Evolutionary conservation across 352 stramenopile species (phyloP).

Genomic region (Phytophthora aleatoria): DNA sequence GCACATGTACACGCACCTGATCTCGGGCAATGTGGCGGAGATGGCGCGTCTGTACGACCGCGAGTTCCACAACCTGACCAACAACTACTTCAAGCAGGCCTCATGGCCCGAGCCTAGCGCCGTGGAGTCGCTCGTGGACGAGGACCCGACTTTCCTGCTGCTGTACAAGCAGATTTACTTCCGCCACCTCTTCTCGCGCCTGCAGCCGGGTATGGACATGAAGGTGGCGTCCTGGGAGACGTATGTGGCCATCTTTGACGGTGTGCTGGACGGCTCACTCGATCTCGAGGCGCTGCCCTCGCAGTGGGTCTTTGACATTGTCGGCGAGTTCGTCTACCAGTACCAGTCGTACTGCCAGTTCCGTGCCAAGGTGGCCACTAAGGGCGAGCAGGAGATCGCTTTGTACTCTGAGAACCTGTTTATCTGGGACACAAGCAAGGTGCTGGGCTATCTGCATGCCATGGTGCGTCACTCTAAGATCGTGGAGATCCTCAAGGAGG

Average conservation of each 20-base stretch:
- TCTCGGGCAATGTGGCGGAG: slow-evolving; percentile 79
- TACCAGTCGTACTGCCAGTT: slow-evolving; percentile 99
- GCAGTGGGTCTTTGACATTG: slow-evolving; percentile 98
- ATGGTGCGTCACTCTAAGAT: slow-evolving; percentile 94
- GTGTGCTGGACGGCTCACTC: slow-evolving; percentile 86
- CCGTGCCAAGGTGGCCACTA: slow-evolving; percentile 81
- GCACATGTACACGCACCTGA: slow-evolving; percentile 86
- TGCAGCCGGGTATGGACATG: slow-evolving; percentile 87
- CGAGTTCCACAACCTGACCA: slow-evolving; percentile 88
- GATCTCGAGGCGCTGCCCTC: slow-evolving; percentile 89
- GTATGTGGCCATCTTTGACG: slow-evolving; percentile 95
- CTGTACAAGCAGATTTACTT: slow-evolving; percentile 98
- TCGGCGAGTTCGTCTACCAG: slow-evolving; percentile 99
- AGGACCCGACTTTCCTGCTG: slow-evolving; percentile 92
- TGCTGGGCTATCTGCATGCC: slow-evolving; percentile 95
- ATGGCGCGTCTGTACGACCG: slow-evolving; percentile 89
- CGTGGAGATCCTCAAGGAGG: slow-evolving; percentile 81
- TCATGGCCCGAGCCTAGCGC: slow-evolving; percentile 93
- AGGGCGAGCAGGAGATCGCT: slow-evolving; percentile 62
- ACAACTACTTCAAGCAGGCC: slow-evolving; percentile 95
- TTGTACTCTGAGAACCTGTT: slow-evolving; percentile 79
- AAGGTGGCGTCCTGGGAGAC: slow-evolving; percentile 94
- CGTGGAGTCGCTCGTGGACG: slow-evolving; percentile 82
- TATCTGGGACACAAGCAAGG: slow-evolving; percentile 96
- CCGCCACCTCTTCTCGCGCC: slow-evolving; percentile 94